Evolutionary conservation across 2,329 filamentous ascomycete species (phyloP).

Genomic region (Aciculosporium take): DNA sequence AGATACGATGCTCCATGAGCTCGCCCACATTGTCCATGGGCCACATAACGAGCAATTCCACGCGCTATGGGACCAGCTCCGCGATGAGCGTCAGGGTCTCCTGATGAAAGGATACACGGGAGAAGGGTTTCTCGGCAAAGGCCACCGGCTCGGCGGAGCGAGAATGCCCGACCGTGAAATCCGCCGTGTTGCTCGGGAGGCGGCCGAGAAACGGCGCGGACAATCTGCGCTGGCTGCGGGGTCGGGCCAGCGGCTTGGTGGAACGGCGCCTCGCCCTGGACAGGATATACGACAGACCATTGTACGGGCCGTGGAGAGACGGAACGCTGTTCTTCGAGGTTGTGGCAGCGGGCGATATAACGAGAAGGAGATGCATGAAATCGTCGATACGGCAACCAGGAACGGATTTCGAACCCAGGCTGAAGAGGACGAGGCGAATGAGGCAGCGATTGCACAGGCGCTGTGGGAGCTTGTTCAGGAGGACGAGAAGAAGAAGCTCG

Average conservation of each 20-base stretch:
- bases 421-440: constrained; percentile 80
- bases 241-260: constrained; percentile 60
- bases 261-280: constrained; percentile 36
- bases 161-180: constrained; percentile 58
- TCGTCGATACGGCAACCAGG: constrained; percentile 47
- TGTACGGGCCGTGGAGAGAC: constrained; percentile 54
- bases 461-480: constrained; percentile 78
- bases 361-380: constrained; percentile 50
- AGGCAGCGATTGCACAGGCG: constrained; percentile 71
- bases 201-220: constrained; percentile 55
- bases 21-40: constrained; percentile 75
- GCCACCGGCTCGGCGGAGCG: constrained; percentile 55
- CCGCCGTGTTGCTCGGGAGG: constrained; percentile 55
- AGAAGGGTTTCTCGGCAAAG: constrained; percentile 70
- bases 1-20: constrained; percentile 89
- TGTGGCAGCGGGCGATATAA: constrained; percentile 61
- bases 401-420: constrained; percentile 73
- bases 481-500: constrained; percentile 42
- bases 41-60: constrained; percentile 76
- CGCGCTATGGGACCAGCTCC: constrained; percentile 74
- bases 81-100: constrained; percentile 70
- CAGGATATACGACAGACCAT: constrained; percentile 60
- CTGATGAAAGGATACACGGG: constrained; percentile 75
- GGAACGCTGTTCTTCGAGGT: constrained; percentile 51
- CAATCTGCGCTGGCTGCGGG: constrained; percentile 43